Base-by-base conservation (phyloP, 2,329 filamentous ascomycete genomes). In the Pseudogymnoascus sp. region DNA sequence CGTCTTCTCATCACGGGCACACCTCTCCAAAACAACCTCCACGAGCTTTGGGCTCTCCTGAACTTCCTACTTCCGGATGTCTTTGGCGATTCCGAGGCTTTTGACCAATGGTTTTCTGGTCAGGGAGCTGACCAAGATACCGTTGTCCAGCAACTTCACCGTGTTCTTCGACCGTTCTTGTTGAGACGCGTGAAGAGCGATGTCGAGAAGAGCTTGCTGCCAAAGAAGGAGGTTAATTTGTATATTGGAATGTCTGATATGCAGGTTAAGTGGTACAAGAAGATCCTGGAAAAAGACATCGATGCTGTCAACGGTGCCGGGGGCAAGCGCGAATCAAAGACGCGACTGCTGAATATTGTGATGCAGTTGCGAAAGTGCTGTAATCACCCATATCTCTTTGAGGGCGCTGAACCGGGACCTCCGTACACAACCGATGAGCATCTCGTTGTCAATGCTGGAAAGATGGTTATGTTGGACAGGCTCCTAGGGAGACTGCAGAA, bases 311-410 rank as follows among this genome's bases (percentile, higher is more conserved):
- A 99, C 68, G 94, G 94, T 65, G 94, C 93, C 31, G 91, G 89
- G 66, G 94, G 94, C 59, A 99, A 97, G 78, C 89, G 92, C 64
- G 94, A 99, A 77, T 97, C 93, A 33, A 99, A 99, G 79, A 99
- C 94, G 1, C 87, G 94, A 66, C 83, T 99, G 21, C 82, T 99
- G 66, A 99, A 99, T 77, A 99, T 99, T 72, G 94, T 99, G 69
- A 99, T 99, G 94, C 94, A 99, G 76, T 84, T 99, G 66, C 89
- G 94, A 70, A 99, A 99, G 77, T 99, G 94, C 77, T 99, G 94
- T 75, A 99, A 99, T 70, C 94, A 99, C 72, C 94, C 94, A 0
- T 99, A 99, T 70, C 84, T 99, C 0, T 99, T 99, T 68, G 94
- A 99, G 73, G 94, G 94, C 61, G 94, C 94, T 8, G 94, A 99